Conservation (phyloP, 2,329 filamentous ascomycete species). For the Amesomyces nigricolor region DNA sequence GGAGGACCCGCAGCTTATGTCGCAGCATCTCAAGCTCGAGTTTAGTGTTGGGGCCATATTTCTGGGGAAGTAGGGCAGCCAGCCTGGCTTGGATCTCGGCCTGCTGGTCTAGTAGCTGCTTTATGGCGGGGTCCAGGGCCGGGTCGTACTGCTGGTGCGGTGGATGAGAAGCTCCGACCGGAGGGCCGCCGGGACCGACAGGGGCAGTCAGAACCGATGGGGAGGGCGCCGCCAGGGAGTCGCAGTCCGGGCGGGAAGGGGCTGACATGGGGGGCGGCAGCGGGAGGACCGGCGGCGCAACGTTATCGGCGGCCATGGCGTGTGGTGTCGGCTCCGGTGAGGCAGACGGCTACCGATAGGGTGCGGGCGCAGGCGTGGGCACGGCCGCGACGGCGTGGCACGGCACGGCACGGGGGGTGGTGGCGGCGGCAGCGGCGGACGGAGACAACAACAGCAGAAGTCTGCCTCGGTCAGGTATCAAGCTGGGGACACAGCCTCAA, state of each 20-base stretch:
- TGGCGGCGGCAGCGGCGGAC: neutral
- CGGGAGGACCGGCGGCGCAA: constrained; percentile 21
- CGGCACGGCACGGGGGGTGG: constrained; percentile 13
- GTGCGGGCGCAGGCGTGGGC: constrained; percentile 1
- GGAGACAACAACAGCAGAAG: neutral
- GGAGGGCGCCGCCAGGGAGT: constrained; percentile 19
- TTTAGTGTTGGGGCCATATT: constrained; percentile 43
- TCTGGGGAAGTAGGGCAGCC: constrained; percentile 42
- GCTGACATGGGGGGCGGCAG: constrained; percentile 14
- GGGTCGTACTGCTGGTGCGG: constrained; percentile 31
- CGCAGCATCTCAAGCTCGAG: constrained; percentile 51
- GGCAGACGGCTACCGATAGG: constrained; percentile 1
- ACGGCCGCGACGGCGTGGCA: constrained; percentile 4
- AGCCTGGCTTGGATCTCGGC: constrained; percentile 49
- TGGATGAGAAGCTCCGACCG: constrained; percentile 14
- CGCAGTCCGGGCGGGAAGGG: constrained; percentile 20
- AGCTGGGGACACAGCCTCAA: too few relatives aligned
- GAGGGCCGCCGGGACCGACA: constrained; percentile 13
- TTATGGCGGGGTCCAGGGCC: constrained; percentile 40
- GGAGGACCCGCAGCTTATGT: constrained; percentile 48
- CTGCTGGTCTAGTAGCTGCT: constrained; percentile 46
- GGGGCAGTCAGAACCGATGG: constrained; percentile 16
- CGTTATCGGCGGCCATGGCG: constrained; percentile 25
- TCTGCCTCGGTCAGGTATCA: too few relatives aligned
- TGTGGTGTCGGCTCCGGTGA: neutral